A percentile compares a stretch with the other conserved stretches of the same genome.
Evolutionary conservation across 169 alveolate species (phyloP).

Genomic region (Babesia caballi): DNA sequence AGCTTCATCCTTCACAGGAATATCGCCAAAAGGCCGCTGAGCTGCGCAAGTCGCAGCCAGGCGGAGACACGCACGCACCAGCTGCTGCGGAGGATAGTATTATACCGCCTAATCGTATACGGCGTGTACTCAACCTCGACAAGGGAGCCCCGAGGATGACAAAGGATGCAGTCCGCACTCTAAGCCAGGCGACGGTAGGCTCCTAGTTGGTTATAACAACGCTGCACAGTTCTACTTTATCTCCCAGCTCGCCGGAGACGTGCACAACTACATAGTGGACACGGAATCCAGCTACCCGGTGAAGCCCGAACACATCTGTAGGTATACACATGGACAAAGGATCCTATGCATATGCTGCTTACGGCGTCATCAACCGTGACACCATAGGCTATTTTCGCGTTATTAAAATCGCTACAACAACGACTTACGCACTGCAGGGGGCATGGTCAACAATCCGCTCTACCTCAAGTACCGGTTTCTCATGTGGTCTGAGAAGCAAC

Average conservation of each 20-base stretch:
- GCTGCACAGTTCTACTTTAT: constrained; percentile 18
- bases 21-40: constrained; percentile 21
- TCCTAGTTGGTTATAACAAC: not conserved
- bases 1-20: constrained; percentile 16
- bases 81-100: not conserved
- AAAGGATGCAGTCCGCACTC: constrained; percentile 32
- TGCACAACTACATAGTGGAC: constrained; percentile 53
- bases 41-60: not conserved
- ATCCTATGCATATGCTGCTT: not conserved
- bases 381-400: not conserved
- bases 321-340: not conserved
- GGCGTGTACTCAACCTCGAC: constrained; percentile 39
- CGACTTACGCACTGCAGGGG: not conserved
- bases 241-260: constrained; percentile 22
- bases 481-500: constrained; percentile 13
- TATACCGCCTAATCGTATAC: constrained; percentile 24
- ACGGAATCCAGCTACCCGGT: constrained; percentile 43
- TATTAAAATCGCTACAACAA: not conserved
- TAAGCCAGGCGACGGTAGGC: constrained; percentile 39
- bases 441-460: constrained; percentile 40
- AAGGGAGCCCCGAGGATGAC: constrained; percentile 44
- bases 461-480: constrained; percentile 42
- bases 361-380: not conserved
- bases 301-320: constrained; percentile 45
- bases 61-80: not conserved